phyloP scores from a whole-genome alignment of 805 yeast species.

The Myxozyma kluyveri region DNA sequence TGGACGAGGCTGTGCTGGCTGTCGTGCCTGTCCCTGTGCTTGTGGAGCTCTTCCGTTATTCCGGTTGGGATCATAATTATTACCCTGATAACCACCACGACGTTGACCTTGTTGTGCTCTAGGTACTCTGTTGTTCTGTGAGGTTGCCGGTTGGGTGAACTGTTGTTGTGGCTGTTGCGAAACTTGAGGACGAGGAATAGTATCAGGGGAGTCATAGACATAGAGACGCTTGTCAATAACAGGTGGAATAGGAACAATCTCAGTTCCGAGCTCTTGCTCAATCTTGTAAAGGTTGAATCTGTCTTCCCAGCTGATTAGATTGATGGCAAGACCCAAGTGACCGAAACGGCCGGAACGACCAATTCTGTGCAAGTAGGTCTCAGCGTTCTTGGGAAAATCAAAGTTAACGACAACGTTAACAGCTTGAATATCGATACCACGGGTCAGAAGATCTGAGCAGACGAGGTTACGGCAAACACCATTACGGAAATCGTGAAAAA shows the following conservation, averaged over 20 bases:
- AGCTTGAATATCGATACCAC: slow-evolving; percentile 99
- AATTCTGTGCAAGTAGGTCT: slow-evolving; percentile 94
- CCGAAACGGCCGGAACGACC: slow-evolving; percentile 99
- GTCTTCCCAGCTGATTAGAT: slow-evolving; percentile 94
- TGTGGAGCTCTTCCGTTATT: slow-evolving; percentile 9
- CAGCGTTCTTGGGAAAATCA: slow-evolving; percentile 97
- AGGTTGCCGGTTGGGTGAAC: slow-evolving; percentile 9
- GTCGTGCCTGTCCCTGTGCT: slow-evolving; percentile 9
- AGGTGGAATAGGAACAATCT: slow-evolving; percentile 95
- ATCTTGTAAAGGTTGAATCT: slow-evolving; percentile 89
- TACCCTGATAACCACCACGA: slow-evolving; percentile 19
- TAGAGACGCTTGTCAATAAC: slow-evolving; percentile 83
- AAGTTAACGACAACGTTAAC: slow-evolving; percentile 97
- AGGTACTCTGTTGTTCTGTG: slow-evolving; percentile 10
- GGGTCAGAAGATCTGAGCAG: slow-evolving; percentile 91
- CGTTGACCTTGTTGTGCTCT: slow-evolving; percentile 29
- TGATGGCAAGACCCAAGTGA: slow-evolving; percentile 95
- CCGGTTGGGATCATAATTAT: slow-evolving; percentile 6
- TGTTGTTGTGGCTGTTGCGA: slow-evolving; percentile 20
- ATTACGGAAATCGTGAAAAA: slow-evolving; percentile 97
- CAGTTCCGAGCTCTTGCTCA: slow-evolving; percentile 96
- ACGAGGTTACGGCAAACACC: slow-evolving; percentile 97
- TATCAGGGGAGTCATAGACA: slow-evolving; percentile 44
- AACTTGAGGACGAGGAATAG: slow-evolving; percentile 32
- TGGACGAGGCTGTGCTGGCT: slow-evolving; percentile 12